A percentile compares a stretch with the other conserved stretches of the same genome.
phyloP scores from a whole-genome alignment of 148 eudicot species.

The Drosera capensis region DNA sequence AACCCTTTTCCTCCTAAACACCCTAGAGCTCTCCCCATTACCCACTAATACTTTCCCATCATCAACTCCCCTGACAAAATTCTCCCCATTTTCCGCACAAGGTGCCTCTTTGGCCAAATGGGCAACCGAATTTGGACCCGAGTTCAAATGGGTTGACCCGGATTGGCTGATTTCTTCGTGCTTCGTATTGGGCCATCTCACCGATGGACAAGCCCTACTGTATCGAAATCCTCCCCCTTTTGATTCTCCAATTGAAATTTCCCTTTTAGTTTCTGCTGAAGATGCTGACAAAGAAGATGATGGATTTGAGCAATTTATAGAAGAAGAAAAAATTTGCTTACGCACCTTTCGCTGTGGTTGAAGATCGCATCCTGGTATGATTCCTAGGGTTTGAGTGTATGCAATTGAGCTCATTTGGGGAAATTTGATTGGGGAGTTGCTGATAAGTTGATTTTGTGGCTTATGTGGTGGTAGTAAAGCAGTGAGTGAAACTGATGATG shows the following conservation, averaged over 20 bases:
- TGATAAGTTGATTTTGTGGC: no score
- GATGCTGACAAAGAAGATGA: slow-evolving; percentile 14
- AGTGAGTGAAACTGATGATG: no score
- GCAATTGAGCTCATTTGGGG: no score
- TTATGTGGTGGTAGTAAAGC: no score
- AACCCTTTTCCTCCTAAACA: slow-evolving; percentile 48
- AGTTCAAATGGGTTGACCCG: slow-evolving; percentile 23
- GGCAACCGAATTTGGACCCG: slow-evolving; percentile 10
- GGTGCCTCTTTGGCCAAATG: slow-evolving; percentile 6
- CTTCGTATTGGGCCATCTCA: slow-evolving; percentile 84
- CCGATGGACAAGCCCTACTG: slow-evolving; percentile 66
- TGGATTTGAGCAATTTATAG: slow-evolving; percentile 23
- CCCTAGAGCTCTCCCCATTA: slow-evolving; percentile 36
- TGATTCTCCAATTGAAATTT: slow-evolving; percentile 18
- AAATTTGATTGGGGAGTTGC: no score
- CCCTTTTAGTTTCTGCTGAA: slow-evolving; percentile 6
- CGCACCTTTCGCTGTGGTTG: slow-evolving; percentile 35
- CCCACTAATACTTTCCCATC: slow-evolving; percentile 9
- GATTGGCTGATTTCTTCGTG: slow-evolving; percentile 21
- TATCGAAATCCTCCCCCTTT: slow-evolving; percentile 37
- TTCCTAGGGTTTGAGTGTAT: no score
- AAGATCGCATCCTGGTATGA: slow-evolving; percentile 18
- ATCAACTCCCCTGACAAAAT: slow-evolving; percentile 9
- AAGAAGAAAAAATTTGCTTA: slow-evolving; percentile 15
- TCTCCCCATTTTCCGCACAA: slow-evolving; percentile 6